Evolutionary conservation across 2,329 filamentous ascomycete species (phyloP), one percentile per base, ranked within the genome.

Genomic region (Chaetomium globosum): DNA sequence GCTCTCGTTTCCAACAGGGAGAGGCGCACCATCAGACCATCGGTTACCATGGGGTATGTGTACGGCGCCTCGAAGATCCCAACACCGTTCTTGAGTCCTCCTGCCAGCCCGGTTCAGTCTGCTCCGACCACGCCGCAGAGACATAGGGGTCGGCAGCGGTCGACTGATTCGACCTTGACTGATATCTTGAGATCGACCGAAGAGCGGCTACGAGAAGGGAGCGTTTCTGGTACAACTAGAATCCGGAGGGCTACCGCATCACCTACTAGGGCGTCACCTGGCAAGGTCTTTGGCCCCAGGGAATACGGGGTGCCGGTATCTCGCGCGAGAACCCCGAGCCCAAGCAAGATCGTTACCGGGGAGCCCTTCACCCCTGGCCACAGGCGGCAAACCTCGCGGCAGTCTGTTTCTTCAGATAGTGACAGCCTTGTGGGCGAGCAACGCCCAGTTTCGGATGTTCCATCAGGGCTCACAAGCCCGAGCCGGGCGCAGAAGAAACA

Each of bases 121-220:
- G 28, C 65, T 54, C 66, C 69, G 5, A 67, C 64, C 23, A 65
- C 69, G 12, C 71, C 70, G 10, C 67, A 65, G 23, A 67, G 63
- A 31, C 65, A 71, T 0, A 69, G 71, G 19, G 62, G 71, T 51
- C 71, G 74, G 30, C 70, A 75, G 26, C 71, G 71, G 58, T 76
- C 74, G 46, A 78, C 82, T 0, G 83, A 85, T 67, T 77, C 79
- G 12, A 82, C 82, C 1, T 72, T 87, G 30, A 77, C 79, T 1
- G 76, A 81, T 65, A 86, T 87, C 31, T 75, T 87, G 36, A 78
- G 77, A 52, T 82, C 78, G 39, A 87, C 84, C 1, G 84, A 85
- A 30, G 76, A 81, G 74, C 77, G 83, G 10, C 76, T 86, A 16
- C 76, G 79, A 23, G 69, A 65, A 51, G 72, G 66, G 6, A 64